Conservation (phyloP, 1,139 yeast genomes). For the Hyphopichia burtonii region DNA sequence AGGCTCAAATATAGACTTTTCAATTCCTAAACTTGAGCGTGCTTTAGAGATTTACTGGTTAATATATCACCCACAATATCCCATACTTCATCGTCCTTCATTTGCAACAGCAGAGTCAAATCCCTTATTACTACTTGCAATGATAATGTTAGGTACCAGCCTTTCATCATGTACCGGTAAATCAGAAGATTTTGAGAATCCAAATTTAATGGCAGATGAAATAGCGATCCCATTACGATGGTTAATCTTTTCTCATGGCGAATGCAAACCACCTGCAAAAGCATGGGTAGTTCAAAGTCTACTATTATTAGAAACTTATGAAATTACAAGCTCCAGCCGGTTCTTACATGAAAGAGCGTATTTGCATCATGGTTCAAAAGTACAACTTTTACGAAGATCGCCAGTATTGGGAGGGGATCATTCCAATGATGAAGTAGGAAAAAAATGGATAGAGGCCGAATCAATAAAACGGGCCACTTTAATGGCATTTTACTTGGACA, state of each 20-base stretch:
- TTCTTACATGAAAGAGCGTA: conserved; percentile 67
- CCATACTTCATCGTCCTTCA: conserved; percentile 60
- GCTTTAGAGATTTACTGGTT: conserved; percentile 48
- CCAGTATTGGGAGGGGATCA: conserved; percentile 70
- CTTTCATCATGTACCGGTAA: conserved; percentile 17
- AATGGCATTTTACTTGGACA: conserved; percentile 32
- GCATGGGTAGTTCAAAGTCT: conserved; percentile 67
- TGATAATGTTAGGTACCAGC: conserved; percentile 58
- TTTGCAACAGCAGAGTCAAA: conserved; percentile 52
- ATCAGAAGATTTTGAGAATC: conserved; percentile 14
- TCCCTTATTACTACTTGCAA: conserved; percentile 51
- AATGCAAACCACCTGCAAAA: conserved; percentile 53
- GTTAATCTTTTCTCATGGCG: conserved; percentile 54
- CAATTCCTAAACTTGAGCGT: conserved; percentile 16
- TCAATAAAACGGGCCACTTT: conserved; percentile 31
- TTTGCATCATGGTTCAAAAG: conserved; percentile 71
- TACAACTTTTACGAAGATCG: conserved; percentile 65
- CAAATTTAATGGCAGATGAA: conserved; percentile 24
- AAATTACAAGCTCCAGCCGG: conserved; percentile 46
- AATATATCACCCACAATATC: conserved; percentile 58
- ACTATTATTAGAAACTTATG: conserved; percentile 59
- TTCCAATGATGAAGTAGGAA: conserved; percentile 16
- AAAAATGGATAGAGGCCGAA: conserved; percentile 32
- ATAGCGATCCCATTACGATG: conserved; percentile 66
- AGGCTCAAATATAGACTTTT: conserved; percentile 19